Percentiles rank a stretch among this genome's conserved stretches.
phyloP scores from a whole-genome alignment of 768 basidiomycete genomes.

The Hortiboletus flavorubellus region DNA sequence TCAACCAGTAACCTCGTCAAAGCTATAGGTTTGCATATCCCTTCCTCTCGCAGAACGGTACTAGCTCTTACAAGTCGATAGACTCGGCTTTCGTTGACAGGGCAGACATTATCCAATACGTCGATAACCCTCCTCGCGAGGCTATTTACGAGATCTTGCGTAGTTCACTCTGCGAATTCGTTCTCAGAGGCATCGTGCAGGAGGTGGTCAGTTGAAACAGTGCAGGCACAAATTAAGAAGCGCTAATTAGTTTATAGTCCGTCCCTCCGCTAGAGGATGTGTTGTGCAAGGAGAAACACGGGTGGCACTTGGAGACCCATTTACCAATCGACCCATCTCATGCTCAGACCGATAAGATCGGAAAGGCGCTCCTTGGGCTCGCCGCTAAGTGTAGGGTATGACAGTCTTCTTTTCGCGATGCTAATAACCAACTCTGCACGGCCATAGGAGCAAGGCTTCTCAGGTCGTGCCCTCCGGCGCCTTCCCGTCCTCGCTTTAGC shows the following conservation, averaged over 20 bases:
- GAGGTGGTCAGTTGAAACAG: conserved; percentile 46
- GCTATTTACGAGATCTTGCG: conserved; percentile 92
- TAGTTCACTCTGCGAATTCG: conserved; percentile 77
- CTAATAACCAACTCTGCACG: not conserved
- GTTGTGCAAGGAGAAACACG: conserved; percentile 19
- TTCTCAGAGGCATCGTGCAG: conserved; percentile 66
- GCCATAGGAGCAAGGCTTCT: conserved; percentile 69
- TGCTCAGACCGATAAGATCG: conserved; percentile 51
- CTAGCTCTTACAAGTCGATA: conserved; percentile 29
- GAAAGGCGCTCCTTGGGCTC: conserved; percentile 59
- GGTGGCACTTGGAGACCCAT: conserved; percentile 3
- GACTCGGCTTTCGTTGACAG: conserved; percentile 96
- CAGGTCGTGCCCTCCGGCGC: conserved; percentile 86
- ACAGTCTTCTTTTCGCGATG: not conserved
- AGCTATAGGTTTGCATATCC: conserved; percentile 73
- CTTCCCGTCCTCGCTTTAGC: conserved; percentile 95
- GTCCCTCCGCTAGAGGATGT: conserved; percentile 62
- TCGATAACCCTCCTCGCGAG: conserved; percentile 86
- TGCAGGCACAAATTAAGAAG: not conserved
- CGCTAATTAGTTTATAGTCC: conserved; percentile 37
- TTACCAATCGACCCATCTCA: conserved; percentile 31
- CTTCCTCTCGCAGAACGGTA: not conserved
- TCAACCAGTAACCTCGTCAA: conserved; percentile 94
- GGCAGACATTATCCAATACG: conserved; percentile 94
- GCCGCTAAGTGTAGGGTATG: conserved; percentile 78